Evolutionary conservation across 208 protist genomes (phyloP), one percentile per base, ranked within the genome.

Genomic region (Acanthamoeba sp.): DNA sequence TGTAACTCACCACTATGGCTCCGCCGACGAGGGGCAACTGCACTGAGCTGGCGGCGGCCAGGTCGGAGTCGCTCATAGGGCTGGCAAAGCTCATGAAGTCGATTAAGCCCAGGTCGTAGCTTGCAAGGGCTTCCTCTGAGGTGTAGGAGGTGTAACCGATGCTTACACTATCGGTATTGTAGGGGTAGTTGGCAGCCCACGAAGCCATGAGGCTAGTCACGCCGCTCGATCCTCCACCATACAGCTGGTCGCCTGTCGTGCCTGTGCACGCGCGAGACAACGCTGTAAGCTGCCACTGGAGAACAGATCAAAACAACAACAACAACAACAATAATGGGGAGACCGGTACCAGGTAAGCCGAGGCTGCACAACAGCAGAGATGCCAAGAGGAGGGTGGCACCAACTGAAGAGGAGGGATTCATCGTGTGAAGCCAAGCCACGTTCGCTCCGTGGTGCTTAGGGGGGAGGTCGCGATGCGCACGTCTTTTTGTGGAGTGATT

Each of bases 171-270:
- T 87, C 78, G 0, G 29, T 55, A 40, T 87, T 29, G 78, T 87
- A 87, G 16, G 45, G 40, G 22, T 87, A 87, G 36, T 27, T 59
- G 5, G 45, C 27, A 18, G 78, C 40, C 78, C 78, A 87, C 5
- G 34, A 7, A 55, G 22, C 14, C 12, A 87, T 57, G 40, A 87
- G 40, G 40, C 20, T 36, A 7, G 24, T 22, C 38, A 55, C 78
- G 34, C 50, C 16, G 40, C 29, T 87, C 9, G 78, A 62, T 6
- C 78, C 78, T 24, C 45, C 40, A 22, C 78, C 78, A 16, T 87
- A 62, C 78, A 87, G 66, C 29, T 76, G 66, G 29, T 76, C 66
- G 14, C 66, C 32, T n/a, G n/a, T n/a, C n/a, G n/a, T n/a, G n/a
- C n/a, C n/a, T n/a, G n/a, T n/a, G n/a, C n/a, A n/a, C n/a, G n/a